phyloP scores from a whole-genome alignment of 345 rosid genomes.

The Schrenkiella parvula region DNA sequence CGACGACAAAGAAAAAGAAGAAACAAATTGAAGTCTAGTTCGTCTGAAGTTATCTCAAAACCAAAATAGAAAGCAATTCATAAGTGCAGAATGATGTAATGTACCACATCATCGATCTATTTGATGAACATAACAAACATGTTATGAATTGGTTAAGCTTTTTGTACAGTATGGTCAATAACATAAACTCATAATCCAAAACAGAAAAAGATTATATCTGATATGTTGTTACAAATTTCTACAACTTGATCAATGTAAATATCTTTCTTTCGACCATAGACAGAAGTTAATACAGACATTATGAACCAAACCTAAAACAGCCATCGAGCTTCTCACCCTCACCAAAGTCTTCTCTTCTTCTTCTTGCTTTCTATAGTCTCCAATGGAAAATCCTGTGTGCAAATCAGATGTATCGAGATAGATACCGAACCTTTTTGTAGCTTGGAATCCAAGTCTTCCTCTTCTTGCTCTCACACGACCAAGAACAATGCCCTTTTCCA shows the following conservation, averaged over 20 bases:
- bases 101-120: slow-evolving; percentile 25
- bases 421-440: slow-evolving; percentile 11
- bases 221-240: slow-evolving; percentile 7
- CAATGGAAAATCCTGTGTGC: slow-evolving; percentile 22
- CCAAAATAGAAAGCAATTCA: not conserved
- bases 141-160: not conserved
- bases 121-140: slow-evolving; percentile 23
- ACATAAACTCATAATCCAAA: not conserved
- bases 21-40: too few relatives aligned
- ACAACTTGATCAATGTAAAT: not conserved
- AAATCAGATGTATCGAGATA: slow-evolving; percentile 19
- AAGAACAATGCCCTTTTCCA: not conserved
- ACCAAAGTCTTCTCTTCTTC: slow-evolving; percentile 1
- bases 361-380: not conserved
- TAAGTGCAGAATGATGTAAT: not conserved
- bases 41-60: too few relatives aligned
- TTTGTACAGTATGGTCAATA: not conserved
- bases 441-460: slow-evolving; percentile 25
- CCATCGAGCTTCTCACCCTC: slow-evolving; percentile 12
- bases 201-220: not conserved
- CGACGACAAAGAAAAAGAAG: too few relatives aligned
- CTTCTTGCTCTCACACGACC: slow-evolving; percentile 10
- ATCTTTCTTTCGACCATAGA: slow-evolving; percentile 8
- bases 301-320: slow-evolving; percentile 12
- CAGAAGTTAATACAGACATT: slow-evolving; percentile 1